Base-by-base conservation (phyloP, 1,284 basidiomycete species). In the Albatrellus sp. region DNA sequence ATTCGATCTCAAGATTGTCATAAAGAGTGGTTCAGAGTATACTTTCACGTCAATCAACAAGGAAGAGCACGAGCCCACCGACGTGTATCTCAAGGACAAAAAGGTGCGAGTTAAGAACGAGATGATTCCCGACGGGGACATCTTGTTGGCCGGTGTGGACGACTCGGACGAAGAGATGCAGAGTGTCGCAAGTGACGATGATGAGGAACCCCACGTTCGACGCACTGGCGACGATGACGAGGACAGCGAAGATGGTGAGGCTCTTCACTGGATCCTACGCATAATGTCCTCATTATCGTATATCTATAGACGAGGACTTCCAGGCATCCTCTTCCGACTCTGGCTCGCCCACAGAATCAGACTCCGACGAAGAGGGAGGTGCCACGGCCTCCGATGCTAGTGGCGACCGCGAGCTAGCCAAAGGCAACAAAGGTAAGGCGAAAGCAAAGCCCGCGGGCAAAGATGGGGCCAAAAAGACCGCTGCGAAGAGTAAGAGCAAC, bases 41-140 rank as follows among this genome's bases (percentile, higher is more conserved):
- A 85, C 80, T 14, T 99, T 99, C 66, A 88, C 87, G 4, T 87
- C 88, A 9, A 83, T 99, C 64, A 90, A 87, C 66, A 93, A 96
- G 63, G 96, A 98, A 60, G 96, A 99, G 60, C 85, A 94, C 54
- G 86, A 89, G 48, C 73, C 78, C 6, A 85, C 91, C 37, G 89
- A 91, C 55, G 69, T 74, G 20, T 97, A 89, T 65, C 68, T 99
- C 52, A 79, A 80, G 54, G 81, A 85, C 42, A 94, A 96, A 71
- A 94, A 93, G 63, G 77, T 98, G 52, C 77, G 83, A 54, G 77
- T 96, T 50, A 96, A 98, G 77, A 97, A 93, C 63, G 92, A 97
- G 75, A 92, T 96, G 76, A 84, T 90, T 48, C 72, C 76, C 9
- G 94, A 97, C 57, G 83, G 81, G 14, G 84, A 87, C 43, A 65